Percentiles rank a stretch among this genome's conserved stretches.
Evolutionary conservation across 192 early-diverging fungal species (phyloP).

Genomic region (Gryganskiella cystojenkinii): DNA sequence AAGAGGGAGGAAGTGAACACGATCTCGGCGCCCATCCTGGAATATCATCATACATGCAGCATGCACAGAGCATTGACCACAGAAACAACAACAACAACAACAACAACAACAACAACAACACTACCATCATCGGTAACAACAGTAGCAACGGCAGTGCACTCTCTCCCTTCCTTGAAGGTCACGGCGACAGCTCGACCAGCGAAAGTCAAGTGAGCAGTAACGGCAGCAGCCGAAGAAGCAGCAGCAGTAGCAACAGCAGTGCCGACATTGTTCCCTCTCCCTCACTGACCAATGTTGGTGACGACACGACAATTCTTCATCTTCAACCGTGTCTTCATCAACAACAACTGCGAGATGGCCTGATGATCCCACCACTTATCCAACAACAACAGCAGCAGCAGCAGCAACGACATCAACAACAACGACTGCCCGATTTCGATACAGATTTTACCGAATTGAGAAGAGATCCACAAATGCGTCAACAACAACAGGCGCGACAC

Average conservation of each 20-base stretch:
- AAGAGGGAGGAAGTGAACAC: too few species aligned
- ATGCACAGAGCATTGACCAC: too few species aligned
- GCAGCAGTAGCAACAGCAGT: constrained; percentile 10
- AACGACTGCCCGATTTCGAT: too few species aligned
- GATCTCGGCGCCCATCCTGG: too few species aligned
- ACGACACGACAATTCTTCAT: neutral
- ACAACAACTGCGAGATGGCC: constrained; percentile 2
- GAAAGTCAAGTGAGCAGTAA: neutral
- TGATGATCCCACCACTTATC: neutral
- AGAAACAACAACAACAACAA: constrained; percentile 2
- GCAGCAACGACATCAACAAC: neutral
- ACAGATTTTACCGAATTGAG: too few species aligned
- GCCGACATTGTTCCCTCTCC: neutral
- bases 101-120: constrained; percentile 10
- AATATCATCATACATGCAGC: too few species aligned
- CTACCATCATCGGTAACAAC: constrained; percentile 1
- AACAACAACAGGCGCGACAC: neutral
- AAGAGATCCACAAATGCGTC: neutral
- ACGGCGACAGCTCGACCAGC: neutral
- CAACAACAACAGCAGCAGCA: constrained; percentile 22
- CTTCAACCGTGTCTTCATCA: constrained; percentile 11
- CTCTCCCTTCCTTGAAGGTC: neutral
- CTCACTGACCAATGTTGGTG: neutral
- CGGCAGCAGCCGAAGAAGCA: neutral
- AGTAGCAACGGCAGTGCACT: constrained; percentile 5